Conservation (phyloP, 1,284 basidiomycete species). For the Termitomyces sp. region DNA sequence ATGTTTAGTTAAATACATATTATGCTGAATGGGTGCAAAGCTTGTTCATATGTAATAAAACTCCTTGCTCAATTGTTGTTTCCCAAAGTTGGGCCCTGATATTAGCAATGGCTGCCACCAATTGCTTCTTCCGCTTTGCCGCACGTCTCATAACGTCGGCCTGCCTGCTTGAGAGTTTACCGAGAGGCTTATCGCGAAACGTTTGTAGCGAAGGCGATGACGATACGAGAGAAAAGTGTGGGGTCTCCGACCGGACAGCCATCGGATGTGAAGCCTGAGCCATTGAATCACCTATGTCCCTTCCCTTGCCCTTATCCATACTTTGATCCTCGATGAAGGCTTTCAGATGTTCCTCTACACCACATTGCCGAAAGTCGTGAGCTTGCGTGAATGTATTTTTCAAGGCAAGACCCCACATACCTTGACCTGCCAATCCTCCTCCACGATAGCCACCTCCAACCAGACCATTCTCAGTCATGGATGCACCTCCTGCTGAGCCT, state of each 20-base stretch:
- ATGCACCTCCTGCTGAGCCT: conserved; percentile 3
- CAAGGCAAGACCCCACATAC: conserved; percentile 33
- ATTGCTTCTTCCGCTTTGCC: conserved; percentile 42
- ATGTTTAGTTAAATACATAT: not conserved
- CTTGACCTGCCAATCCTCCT: conserved; percentile 23
- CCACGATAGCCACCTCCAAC: not conserved
- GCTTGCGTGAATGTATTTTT: conserved; percentile 22
- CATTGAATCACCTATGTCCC: conserved; percentile 12
- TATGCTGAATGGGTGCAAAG: conserved; percentile 12
- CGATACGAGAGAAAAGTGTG: not conserved
- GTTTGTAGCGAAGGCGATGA: not conserved
- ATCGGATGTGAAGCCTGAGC: not conserved
- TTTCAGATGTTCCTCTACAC: conserved; percentile 10
- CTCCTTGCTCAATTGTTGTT: conserved; percentile 66
- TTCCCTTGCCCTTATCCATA: conserved; percentile 22
- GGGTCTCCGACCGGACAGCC: not conserved
- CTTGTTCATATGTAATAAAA: conserved; percentile 44
- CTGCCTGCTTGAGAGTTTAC: conserved; percentile 22
- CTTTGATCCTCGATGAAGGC: conserved; percentile 1
- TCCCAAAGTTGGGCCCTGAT: conserved; percentile 69
- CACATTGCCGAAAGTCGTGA: conserved; percentile 19
- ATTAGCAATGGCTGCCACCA: conserved; percentile 52
- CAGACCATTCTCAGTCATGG: conserved; percentile 6
- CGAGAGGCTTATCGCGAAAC: not conserved
- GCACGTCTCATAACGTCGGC: conserved; percentile 48